phyloP scores from a whole-genome alignment of 768 basidiomycete genomes.

The Wakefieldia striispora region DNA sequence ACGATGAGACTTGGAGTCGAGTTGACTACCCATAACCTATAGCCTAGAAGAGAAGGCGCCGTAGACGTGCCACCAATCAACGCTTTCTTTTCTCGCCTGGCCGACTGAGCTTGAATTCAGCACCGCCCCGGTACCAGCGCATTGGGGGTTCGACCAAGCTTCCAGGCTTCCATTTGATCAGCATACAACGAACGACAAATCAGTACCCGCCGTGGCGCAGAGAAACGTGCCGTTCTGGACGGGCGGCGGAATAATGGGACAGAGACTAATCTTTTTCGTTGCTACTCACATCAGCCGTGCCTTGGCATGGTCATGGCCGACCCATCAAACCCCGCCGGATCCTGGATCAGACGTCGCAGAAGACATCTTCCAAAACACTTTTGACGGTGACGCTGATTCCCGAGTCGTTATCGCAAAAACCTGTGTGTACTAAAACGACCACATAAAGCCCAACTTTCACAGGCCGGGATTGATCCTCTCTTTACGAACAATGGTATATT shows the following conservation, averaged over 20 bases:
- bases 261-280: slow-evolving; percentile 11
- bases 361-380: slow-evolving; percentile 13
- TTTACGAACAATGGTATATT: slow-evolving; percentile 16
- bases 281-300: slow-evolving; percentile 8
- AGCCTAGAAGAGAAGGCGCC: not conserved
- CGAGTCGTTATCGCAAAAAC: slow-evolving; percentile 1
- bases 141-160: not conserved
- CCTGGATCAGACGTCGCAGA: not conserved
- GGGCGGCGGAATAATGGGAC: slow-evolving; percentile 8
- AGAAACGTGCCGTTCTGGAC: not conserved
- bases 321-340: slow-evolving; percentile 23
- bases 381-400: slow-evolving; percentile 20
- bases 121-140: not conserved
- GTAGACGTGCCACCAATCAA: not conserved
- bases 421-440: slow-evolving; percentile 10
- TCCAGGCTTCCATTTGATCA: not conserved
- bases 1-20: not conserved
- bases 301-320: slow-evolving; percentile 31
- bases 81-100: slow-evolving; percentile 9
- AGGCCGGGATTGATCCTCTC: slow-evolving; percentile 17
- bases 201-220: not conserved
- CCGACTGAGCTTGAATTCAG: not conserved
- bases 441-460: slow-evolving; percentile 19
- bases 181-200: not conserved
- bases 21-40: slow-evolving; percentile 1